These are phyloP conservation scores for Fragilaria crotonensis DNA, from an alignment of 108 stramenopile species.

Conservation along the genomic window DNA sequence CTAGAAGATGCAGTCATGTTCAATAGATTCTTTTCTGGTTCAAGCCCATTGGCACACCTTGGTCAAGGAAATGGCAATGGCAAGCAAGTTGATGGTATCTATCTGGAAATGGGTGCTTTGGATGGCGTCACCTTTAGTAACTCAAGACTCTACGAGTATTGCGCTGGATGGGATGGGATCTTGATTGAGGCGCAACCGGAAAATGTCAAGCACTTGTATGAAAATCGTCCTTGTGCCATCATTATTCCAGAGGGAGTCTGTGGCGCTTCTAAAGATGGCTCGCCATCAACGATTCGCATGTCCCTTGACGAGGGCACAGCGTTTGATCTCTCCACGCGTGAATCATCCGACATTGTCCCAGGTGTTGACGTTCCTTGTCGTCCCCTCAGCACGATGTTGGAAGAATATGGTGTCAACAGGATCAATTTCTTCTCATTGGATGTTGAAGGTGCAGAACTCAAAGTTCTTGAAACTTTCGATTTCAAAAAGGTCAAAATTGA, in stretches of 20 bases:
- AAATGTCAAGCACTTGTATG: constrained; percentile 16
- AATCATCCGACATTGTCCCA: not conserved
- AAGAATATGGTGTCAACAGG: not conserved
- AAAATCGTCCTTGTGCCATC: constrained; percentile 33
- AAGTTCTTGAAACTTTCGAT: constrained; percentile 48
- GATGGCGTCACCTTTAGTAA: constrained; percentile 42
- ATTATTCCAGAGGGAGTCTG: not conserved
- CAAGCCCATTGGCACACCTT: constrained; percentile 10
- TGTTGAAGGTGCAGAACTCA: constrained; percentile 54
- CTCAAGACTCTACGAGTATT: constrained; percentile 38
- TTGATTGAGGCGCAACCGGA: constrained; percentile 46
- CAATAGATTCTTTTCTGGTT: constrained; percentile 7
- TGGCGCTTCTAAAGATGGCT: not conserved
- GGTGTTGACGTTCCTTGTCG: not conserved
- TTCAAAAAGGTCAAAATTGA: constrained; percentile 39
- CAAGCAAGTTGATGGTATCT: constrained; percentile 18
- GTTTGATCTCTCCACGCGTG: too few species aligned
- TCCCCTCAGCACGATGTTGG: not conserved
- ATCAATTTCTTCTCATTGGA: constrained; percentile 56
- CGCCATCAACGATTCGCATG: not conserved
- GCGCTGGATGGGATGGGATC: constrained; percentile 47
- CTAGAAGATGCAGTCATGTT: constrained; percentile 8
- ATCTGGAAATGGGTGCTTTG: constrained; percentile 57
- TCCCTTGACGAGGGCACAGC: not conserved
- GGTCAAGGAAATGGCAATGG: constrained; percentile 5